Percentiles rank a stretch among this genome's conserved stretches.
These are phyloP conservation scores for Rhodomyrtus psidioides DNA, from an alignment of 441 rosid species.

Conservation along the genomic window DNA sequence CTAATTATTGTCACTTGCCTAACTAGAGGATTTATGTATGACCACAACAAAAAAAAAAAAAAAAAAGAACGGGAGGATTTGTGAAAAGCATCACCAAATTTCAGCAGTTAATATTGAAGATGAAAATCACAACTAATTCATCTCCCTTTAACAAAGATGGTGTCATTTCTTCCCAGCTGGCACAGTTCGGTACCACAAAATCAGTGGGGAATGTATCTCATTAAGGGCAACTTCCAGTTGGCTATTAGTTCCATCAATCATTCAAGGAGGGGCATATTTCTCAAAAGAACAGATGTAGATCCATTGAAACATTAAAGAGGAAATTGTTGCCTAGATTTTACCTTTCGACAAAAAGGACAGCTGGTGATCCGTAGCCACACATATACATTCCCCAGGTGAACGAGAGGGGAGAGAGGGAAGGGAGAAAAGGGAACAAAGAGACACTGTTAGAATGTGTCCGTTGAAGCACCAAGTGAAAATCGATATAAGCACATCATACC, in stretches of 20 bases:
- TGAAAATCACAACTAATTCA: not conserved
- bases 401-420: not conserved
- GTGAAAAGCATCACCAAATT: not conserved
- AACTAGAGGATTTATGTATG: not conserved
- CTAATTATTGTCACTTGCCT: not conserved
- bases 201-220: not conserved
- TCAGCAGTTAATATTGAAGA: not conserved
- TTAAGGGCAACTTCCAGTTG: not conserved
- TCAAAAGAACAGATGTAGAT: not conserved
- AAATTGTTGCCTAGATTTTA: conserved; percentile 18
- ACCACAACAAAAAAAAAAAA: no score
- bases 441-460: conserved; percentile 11
- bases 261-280: not conserved
- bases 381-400: not conserved
- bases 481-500: not conserved
- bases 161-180: not conserved
- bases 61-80: not conserved
- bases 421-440: conserved; percentile 6
- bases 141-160: not conserved
- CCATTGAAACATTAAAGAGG: not conserved
- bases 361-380: conserved; percentile 33
- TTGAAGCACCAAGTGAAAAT: conserved; percentile 1
- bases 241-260: not conserved
- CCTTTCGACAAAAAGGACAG: conserved; percentile 98
- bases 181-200: not conserved